These are phyloP conservation scores for Botrytis byssoidea DNA, from an alignment of 2,329 filamentous ascomycete species.

Conservation along the genomic window DNA sequence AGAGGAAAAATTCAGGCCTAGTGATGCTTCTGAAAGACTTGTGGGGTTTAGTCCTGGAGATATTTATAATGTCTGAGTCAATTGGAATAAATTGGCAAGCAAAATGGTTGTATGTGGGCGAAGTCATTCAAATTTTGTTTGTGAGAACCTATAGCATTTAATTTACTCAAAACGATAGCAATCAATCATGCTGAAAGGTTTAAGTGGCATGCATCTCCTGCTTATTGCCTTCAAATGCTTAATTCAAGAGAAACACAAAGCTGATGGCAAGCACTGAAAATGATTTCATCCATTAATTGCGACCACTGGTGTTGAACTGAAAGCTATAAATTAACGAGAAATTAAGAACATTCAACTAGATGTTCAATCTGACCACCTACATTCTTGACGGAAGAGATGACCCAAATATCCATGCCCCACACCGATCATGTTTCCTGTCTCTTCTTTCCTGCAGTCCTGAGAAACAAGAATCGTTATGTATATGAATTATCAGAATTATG, in stretches of 20 bases:
- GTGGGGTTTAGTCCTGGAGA: slow-evolving; percentile 10
- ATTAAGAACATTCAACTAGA: not conserved
- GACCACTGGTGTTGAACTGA: accelerated
- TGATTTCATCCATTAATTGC: not conserved
- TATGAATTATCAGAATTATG: not conserved
- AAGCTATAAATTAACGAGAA: not conserved
- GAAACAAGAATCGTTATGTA: not conserved
- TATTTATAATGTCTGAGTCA: not conserved
- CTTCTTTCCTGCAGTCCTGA: not conserved
- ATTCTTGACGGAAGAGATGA: not conserved
- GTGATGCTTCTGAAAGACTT: slow-evolving; percentile 51
- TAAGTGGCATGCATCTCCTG: not conserved
- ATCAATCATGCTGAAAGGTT: not conserved
- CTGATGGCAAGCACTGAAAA: not conserved
- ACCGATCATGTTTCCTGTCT: not conserved
- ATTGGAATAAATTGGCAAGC: not conserved
- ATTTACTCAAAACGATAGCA: not conserved
- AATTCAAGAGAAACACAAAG: not conserved
- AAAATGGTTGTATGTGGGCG: too few species aligned
- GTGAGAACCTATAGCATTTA: not conserved
- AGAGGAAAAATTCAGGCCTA: slow-evolving; percentile 67
- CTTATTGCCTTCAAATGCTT: not conserved
- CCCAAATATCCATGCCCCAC: not conserved
- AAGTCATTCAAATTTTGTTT: not conserved
- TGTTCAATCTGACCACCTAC: not conserved